Conservation (phyloP, 2,329 filamentous ascomycete genomes). For the Clonostachys chloroleuca region DNA sequence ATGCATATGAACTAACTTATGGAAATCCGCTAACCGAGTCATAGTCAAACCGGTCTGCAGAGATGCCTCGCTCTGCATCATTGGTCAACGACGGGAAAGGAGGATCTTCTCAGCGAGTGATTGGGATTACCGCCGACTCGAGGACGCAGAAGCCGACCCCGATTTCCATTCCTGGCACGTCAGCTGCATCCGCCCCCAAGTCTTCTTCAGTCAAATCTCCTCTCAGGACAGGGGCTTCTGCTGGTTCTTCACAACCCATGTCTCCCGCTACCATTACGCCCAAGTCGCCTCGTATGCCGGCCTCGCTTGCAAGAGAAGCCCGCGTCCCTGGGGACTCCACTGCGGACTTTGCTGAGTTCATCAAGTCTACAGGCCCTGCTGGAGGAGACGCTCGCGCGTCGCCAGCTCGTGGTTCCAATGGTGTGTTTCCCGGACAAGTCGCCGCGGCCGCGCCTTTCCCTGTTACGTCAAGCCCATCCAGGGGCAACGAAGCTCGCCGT, state of each 20-base stretch:
- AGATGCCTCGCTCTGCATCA: conserved; percentile 18
- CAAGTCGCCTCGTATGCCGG: conserved; percentile 13
- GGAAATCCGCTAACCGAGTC: too few species aligned
- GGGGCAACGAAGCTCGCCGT: conserved; percentile 25
- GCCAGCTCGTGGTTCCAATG: conserved; percentile 21
- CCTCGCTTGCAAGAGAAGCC: conserved; percentile 61
- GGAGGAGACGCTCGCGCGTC: conserved; percentile 31
- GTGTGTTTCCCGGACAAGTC: conserved; percentile 5
- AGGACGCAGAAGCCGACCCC: conserved; percentile 1
- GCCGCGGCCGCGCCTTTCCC: conserved; percentile 7
- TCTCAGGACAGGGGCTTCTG: conserved; percentile 3
- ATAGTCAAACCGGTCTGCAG: conserved; percentile 33
- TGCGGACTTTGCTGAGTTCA: conserved; percentile 84
- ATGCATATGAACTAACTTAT: too few species aligned
- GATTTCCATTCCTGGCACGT: background rate
- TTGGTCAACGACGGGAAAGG: background rate
- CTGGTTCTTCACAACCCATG: conserved; percentile 8
- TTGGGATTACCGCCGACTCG: background rate
- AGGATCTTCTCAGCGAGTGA: background rate
- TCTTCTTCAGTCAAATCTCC: background rate
- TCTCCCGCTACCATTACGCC: background rate
- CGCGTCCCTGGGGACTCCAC: conserved; percentile 67
- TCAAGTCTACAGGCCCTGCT: conserved; percentile 77
- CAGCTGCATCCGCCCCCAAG: background rate
- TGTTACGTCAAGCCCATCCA: conserved; percentile 21